phyloP scores from a whole-genome alignment of 768 basidiomycete species.

The Tricholoma hemisulphureum region DNA sequence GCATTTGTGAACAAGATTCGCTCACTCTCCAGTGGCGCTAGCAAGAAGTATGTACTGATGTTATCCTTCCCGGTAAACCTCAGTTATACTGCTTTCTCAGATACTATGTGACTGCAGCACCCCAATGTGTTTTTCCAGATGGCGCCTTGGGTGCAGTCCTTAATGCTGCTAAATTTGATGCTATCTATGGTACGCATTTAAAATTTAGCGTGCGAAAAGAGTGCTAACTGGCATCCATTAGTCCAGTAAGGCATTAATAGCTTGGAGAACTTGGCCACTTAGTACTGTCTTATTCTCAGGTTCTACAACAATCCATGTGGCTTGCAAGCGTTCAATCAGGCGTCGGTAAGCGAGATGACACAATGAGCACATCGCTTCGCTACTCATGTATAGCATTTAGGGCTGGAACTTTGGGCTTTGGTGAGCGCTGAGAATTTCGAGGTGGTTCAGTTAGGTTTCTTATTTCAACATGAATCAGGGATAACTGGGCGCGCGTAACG shows the following conservation, averaged over 20 bases:
- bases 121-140: constrained; percentile 72
- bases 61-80: not conserved
- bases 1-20: constrained; percentile 58
- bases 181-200: constrained; percentile 51
- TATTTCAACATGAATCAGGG: constrained; percentile 37
- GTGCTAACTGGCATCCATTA: constrained; percentile 12
- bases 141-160: constrained; percentile 57
- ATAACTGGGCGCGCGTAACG: constrained; percentile 58
- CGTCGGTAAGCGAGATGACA: constrained; percentile 41
- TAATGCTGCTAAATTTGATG: constrained; percentile 64
- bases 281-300: constrained; percentile 27
- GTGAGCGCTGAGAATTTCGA: constrained; percentile 25
- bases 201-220: not conserved
- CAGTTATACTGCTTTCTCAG: constrained; percentile 26
- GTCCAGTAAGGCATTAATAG: constrained; percentile 31
- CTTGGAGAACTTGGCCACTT: not conserved
- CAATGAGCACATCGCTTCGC: not conserved
- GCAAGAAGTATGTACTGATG: constrained; percentile 45
- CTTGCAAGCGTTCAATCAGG: constrained; percentile 44
- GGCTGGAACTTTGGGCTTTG: constrained; percentile 64
- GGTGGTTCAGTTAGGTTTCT: not conserved
- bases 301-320: constrained; percentile 60
- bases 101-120: constrained; percentile 66
- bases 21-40: constrained; percentile 46
- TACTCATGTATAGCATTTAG: constrained; percentile 32